Percentiles rank a stretch among this genome's conserved stretches.
phyloP scores from a whole-genome alignment of 176 grass and related monocot species.

The Guadua angustifolia region DNA sequence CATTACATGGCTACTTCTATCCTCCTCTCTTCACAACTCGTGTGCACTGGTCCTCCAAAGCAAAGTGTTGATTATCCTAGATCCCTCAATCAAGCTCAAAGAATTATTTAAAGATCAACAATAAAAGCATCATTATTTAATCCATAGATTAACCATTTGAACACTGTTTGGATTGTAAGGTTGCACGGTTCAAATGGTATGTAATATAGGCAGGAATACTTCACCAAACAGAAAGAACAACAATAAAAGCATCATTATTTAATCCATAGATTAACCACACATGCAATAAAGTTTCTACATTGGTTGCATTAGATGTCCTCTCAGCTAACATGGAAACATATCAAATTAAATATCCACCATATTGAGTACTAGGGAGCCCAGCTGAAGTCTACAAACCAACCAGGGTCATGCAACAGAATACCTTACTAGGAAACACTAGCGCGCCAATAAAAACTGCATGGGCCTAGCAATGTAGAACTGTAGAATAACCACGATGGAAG shows the following conservation, averaged over 20 bases:
- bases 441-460: constrained; percentile 35
- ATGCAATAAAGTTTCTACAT: constrained; percentile 22
- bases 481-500: constrained; percentile 28
- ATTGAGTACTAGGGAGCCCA: constrained; percentile 31
- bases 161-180: not conserved
- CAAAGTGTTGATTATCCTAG: not conserved
- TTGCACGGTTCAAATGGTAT: not conserved
- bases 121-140: too few relatives aligned
- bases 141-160: too few relatives aligned
- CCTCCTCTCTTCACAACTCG: not conserved
- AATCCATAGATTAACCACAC: constrained; percentile 34
- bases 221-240: not conserved
- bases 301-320: constrained; percentile 33
- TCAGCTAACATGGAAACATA: constrained; percentile 43
- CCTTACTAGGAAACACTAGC: constrained; percentile 44
- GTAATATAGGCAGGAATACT: not conserved
- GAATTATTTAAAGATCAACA: constrained; percentile 10
- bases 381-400: constrained; percentile 41
- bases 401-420: constrained; percentile 44
- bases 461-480: constrained; percentile 14
- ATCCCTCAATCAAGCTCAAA: not conserved
- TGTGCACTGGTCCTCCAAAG: not conserved
- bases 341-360: constrained; percentile 29
- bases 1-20: not conserved
- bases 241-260: constrained; percentile 20